Conservation (phyloP, 2,329 filamentous ascomycete genomes). For the Fusarium proliferatum region DNA sequence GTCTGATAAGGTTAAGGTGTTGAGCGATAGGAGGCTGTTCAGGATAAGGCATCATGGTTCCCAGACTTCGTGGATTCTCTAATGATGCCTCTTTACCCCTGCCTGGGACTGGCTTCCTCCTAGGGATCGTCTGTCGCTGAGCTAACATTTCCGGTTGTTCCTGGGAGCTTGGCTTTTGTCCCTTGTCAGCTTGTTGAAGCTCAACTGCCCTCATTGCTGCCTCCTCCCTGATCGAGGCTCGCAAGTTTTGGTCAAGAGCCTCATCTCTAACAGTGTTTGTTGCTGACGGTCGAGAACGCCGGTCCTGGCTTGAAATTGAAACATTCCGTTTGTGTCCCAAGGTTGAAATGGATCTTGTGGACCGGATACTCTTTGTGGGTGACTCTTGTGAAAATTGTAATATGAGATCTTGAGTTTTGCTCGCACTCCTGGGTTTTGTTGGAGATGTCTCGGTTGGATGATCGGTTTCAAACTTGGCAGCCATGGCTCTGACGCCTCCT, state of each 20-base stretch:
- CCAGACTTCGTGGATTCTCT: conserved; percentile 47
- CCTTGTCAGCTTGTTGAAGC: conserved; percentile 19
- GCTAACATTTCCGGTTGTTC: not conserved
- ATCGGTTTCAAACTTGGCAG: conserved; percentile 61
- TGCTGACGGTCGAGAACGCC: not conserved
- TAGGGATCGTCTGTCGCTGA: conserved; percentile 5
- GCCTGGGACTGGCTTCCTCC: conserved; percentile 18
- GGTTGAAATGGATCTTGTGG: conserved; percentile 24
- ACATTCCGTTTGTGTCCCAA: conserved; percentile 2
- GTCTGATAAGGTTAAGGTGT: conserved; percentile 51
- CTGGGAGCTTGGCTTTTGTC: not conserved
- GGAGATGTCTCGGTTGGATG: conserved; percentile 8
- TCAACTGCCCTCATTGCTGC: conserved; percentile 27
- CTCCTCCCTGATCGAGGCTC: conserved; percentile 32
- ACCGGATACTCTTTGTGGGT: conserved; percentile 4
- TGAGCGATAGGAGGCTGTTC: conserved; percentile 55
- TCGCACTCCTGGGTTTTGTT: conserved; percentile 1
- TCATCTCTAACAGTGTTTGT: not conserved
- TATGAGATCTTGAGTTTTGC: conserved; percentile 36
- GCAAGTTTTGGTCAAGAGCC: conserved; percentile 9
- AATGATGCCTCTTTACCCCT: conserved; percentile 5
- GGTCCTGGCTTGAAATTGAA: conserved; percentile 17
- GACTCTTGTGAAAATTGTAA: conserved; percentile 36
- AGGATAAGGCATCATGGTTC: conserved; percentile 52
- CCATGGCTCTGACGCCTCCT: conserved; percentile 60